Evolutionary conservation across 1,284 basidiomycete genomes (phyloP).

Genomic region (Moesziomyces sp.): DNA sequence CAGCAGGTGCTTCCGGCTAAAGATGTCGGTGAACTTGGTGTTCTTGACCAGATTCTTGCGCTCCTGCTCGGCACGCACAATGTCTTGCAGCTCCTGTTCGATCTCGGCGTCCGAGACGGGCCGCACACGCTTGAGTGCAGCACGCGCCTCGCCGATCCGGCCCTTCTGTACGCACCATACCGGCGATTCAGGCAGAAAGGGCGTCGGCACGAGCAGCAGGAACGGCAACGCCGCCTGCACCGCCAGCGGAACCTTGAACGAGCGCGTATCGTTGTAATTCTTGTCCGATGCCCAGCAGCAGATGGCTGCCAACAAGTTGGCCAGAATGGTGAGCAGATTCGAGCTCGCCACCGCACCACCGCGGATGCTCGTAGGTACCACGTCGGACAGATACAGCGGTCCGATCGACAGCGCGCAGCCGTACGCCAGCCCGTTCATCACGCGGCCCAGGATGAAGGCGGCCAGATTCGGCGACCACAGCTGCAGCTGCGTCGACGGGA

Average conservation of each 20-base stretch:
- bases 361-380: conserved; percentile 53
- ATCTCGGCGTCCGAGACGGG: conserved; percentile 44
- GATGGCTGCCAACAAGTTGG: conserved; percentile 48
- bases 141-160: conserved; percentile 47
- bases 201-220: conserved; percentile 38
- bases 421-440: conserved; percentile 55
- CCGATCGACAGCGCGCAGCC: conserved; percentile 54
- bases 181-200: conserved; percentile 51
- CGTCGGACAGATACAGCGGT: conserved; percentile 53
- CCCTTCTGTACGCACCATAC: conserved; percentile 55
- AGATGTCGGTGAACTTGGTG: conserved; percentile 53
- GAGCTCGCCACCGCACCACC: conserved; percentile 49
- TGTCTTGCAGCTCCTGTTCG: conserved; percentile 45
- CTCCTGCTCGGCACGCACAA: conserved; percentile 51
- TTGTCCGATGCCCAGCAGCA: conserved; percentile 43
- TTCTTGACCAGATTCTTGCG: conserved; percentile 37
- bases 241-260: conserved; percentile 51
- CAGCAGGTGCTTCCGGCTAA: conserved; percentile 42
- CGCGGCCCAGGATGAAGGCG: conserved; percentile 54
- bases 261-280: conserved; percentile 28
- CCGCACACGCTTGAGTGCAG: conserved; percentile 37
- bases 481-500: conserved; percentile 54
- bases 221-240: conserved; percentile 50
- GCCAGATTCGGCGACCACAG: conserved; percentile 56
- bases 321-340: conserved; percentile 55